Evolutionary conservation across 2,329 filamentous ascomycete genomes (phyloP).

Genomic region (Corinectria fuckeliana): DNA sequence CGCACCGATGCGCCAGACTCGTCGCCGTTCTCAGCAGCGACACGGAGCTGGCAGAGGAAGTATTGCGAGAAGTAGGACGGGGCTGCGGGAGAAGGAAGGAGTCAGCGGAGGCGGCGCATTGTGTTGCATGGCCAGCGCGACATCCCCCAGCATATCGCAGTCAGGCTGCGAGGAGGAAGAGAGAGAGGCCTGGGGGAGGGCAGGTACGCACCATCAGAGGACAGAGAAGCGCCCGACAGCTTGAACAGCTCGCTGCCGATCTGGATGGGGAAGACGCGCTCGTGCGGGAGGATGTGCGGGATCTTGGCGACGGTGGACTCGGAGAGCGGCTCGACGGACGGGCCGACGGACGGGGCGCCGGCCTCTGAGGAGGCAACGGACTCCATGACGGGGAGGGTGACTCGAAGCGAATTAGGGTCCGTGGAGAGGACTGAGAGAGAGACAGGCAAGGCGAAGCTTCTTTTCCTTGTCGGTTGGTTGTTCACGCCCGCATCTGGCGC

Average conservation of each 20-base stretch:
- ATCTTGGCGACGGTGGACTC: conserved; percentile 54
- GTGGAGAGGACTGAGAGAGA: background rate
- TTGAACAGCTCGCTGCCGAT: conserved; percentile 76
- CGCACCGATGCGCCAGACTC: conserved; percentile 61
- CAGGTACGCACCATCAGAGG: conserved; percentile 68
- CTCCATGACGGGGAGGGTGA: conserved; percentile 32
- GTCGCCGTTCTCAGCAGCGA: conserved; percentile 65
- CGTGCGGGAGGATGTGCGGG: conserved; percentile 67
- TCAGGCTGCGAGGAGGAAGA: background rate
- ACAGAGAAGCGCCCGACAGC: conserved; percentile 74
- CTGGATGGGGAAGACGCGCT: conserved; percentile 77
- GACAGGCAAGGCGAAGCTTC: background rate
- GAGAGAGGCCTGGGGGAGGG: background rate
- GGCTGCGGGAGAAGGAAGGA: conserved; percentile 56
- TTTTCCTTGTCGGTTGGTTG: background rate
- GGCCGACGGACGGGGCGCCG: conserved; percentile 18
- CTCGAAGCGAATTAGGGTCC: background rate
- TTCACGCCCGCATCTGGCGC: conserved; percentile 8
- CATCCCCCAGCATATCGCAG: too few species aligned
- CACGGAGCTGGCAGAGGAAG: conserved; percentile 81
- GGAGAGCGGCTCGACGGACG: conserved; percentile 33
- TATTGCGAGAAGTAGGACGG: conserved; percentile 97
- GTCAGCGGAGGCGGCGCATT: conserved; percentile 18
- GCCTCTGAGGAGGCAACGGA: conserved; percentile 38
- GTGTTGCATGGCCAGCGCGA: background rate